Evolutionary conservation across 495 filamentous ascomycete species (phyloP).

Genomic region (Penicillium goetzii): DNA sequence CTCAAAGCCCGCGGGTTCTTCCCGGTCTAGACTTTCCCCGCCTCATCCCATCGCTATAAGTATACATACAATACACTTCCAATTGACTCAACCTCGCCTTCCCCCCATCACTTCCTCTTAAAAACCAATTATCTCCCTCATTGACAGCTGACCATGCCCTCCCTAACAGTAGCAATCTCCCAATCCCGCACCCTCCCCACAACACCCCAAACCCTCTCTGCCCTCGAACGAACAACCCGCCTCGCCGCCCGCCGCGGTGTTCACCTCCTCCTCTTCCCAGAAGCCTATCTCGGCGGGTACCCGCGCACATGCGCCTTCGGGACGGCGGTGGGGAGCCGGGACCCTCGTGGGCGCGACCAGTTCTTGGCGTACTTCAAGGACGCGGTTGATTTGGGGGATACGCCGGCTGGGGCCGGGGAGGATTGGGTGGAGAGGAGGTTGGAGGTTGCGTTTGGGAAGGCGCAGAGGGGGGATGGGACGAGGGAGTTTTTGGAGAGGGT

Average conservation of each 20-base stretch:
- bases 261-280: constrained; percentile 85
- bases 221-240: constrained; percentile 60
- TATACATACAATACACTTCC: background rate
- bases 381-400: constrained; percentile 87
- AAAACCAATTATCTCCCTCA: background rate
- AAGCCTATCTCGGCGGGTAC: constrained; percentile 93
- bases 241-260: constrained; percentile 52
- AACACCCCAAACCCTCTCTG: constrained; percentile 64
- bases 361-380: constrained; percentile 79
- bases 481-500: constrained; percentile 77
- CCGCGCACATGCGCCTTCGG: constrained; percentile 84
- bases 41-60: background rate
- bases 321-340: constrained; percentile 69
- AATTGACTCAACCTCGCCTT: background rate
- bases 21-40: background rate
- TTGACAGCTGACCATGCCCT: background rate
- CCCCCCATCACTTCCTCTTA: background rate
- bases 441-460: constrained; percentile 43
- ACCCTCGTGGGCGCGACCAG: constrained; percentile 73
- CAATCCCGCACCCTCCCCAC: constrained; percentile 65
- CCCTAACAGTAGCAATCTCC: constrained; percentile 68
- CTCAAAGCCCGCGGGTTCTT: no score
- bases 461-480: constrained; percentile 79
- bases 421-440: constrained; percentile 71
- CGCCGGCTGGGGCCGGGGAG: constrained; percentile 70